These are phyloP conservation scores for Scutellaria barbata DNA, from an alignment of 257 asterid genomes.

Conservation along the genomic window DNA sequence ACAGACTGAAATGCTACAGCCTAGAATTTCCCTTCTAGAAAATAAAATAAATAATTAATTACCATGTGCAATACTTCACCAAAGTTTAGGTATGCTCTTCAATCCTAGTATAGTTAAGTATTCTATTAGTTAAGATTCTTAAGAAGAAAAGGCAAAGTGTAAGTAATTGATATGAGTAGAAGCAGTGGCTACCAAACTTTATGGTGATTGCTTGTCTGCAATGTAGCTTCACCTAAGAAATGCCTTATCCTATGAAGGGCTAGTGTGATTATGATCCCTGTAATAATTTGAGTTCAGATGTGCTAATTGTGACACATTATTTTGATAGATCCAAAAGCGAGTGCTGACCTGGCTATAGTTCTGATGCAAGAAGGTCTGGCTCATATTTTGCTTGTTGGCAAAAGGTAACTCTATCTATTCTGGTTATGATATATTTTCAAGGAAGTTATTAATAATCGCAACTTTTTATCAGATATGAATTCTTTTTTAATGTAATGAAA, in stretches of 20 bases:
- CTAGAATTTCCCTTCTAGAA: background rate
- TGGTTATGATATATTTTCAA: slow-evolving; percentile 16
- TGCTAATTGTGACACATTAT: slow-evolving; percentile 37
- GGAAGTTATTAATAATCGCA: slow-evolving; percentile 5
- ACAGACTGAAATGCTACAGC: background rate
- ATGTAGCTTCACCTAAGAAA: background rate
- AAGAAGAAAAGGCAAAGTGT: background rate
- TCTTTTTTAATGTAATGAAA: background rate
- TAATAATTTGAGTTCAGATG: slow-evolving; percentile 25
- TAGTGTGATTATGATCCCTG: slow-evolving; percentile 3
- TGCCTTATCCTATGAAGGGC: background rate
- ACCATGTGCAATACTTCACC: too few relatives aligned
- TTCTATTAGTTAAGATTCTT: background rate
- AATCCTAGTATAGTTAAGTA: background rate
- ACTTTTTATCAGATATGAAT: background rate
- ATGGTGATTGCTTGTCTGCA: background rate
- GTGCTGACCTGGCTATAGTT: slow-evolving; percentile 93
- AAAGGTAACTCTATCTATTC: slow-evolving; percentile 56
- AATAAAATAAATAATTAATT: background rate
- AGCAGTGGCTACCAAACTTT: background rate
- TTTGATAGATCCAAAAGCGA: slow-evolving; percentile 80
- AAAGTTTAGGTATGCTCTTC: background rate
- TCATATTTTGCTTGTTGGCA: slow-evolving; percentile 83
- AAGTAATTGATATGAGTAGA: background rate
- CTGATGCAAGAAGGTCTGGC: slow-evolving; percentile 98